Evolutionary conservation across 1,284 basidiomycete genomes (phyloP), one percentile per base, ranked within the genome.

Genomic region (Pseudozyma flocculosa): DNA sequence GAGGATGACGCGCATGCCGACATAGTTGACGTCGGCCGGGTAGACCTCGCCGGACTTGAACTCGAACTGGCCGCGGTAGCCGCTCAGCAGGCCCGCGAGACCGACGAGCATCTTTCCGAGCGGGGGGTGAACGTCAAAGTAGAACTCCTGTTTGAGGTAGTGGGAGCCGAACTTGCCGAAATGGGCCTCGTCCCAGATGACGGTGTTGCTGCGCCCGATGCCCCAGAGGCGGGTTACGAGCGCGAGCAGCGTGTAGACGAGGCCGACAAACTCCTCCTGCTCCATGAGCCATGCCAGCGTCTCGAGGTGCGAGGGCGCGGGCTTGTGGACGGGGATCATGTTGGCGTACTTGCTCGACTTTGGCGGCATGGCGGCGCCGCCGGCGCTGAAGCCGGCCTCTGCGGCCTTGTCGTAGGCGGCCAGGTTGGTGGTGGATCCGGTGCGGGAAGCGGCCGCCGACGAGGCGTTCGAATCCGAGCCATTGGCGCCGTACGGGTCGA

Each of bases 81-180:
- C 94, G 4, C 90, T 84, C 58, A 98, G 80, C 48, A 92, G 82
- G 21, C 95, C 94, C 2, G 88, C 91, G 18, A 98, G 83, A 5
- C 92, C 94, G 48, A 98, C 94, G 50, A 98, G 84, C 92, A 98
- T 97, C 83, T 98, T 98, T 21, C 95, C 94, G 32, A 98, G 84
- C 0, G 94, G 94, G 2, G 94, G 94, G 76, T 98, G 94, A n/a
- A 69, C 63, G 30, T 73, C 63, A 46, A 72, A 70, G 65, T 76
- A 76, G 57, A 78, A 73, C 50, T 73, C 61, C 73, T 91, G 88
- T 78, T 93, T 92, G 78, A 98, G 80, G 80, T 98, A 98, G 80
- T 95, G 89, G 23, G 91, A 91, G 50, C 91, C 75, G 40, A 77
- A 77, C 49, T 77, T 77, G 43, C 75, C 75, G 44, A 78, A 78